Evolutionary conservation across 306 rosid species (phyloP).

Genomic region (Fragaria ananassa): DNA sequence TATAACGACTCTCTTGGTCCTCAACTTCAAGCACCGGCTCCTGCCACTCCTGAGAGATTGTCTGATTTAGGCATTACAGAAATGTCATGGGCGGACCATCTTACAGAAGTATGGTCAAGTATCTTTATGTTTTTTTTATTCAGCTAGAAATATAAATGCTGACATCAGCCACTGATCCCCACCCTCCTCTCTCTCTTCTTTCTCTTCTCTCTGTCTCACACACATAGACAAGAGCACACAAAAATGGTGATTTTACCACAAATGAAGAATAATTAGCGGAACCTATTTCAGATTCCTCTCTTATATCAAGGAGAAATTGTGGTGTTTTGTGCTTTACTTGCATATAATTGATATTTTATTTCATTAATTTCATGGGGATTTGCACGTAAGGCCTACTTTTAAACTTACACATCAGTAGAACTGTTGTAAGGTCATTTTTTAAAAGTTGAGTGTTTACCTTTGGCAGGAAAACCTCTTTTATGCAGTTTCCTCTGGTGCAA

Average conservation of each 20-base stretch:
- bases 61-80: slow-evolving; percentile 65
- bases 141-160: slow-evolving; percentile 21
- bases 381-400: not conserved
- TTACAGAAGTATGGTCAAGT: slow-evolving; percentile 67
- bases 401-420: not conserved
- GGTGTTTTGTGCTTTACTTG: not conserved
- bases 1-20: slow-evolving; percentile 47
- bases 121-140: slow-evolving; percentile 25
- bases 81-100: slow-evolving; percentile 73
- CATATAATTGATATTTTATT: not conserved
- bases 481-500: slow-evolving; percentile 66
- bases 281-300: not conserved
- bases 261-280: not conserved
- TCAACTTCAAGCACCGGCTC: slow-evolving; percentile 62
- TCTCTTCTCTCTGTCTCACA: not conserved
- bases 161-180: not conserved
- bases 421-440: slow-evolving; percentile 13
- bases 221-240: not conserved
- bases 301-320: not conserved
- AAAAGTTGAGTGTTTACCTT: slow-evolving; percentile 21
- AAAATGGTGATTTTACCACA: not conserved
- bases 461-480: slow-evolving; percentile 89
- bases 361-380: not conserved
- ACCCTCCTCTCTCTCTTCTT: not conserved
- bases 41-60: slow-evolving; percentile 75